Conservation (phyloP, 306 rosid genomes). For the Fagus crenata region DNA sequence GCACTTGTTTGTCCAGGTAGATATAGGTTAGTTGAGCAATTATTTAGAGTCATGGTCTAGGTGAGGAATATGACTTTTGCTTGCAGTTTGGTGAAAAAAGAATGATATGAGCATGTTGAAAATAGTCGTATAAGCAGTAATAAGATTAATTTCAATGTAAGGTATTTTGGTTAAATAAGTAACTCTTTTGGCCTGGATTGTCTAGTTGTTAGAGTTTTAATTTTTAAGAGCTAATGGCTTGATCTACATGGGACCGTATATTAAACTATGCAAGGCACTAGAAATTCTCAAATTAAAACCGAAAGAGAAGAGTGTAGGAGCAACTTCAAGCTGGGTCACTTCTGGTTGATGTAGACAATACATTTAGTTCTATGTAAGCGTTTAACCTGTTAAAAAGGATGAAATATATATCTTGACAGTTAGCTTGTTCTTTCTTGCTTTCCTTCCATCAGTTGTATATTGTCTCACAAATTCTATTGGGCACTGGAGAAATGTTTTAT, state of each 20-base stretch:
- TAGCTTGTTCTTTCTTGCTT: not conserved
- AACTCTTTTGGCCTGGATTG: not conserved
- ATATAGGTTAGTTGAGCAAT: slow-evolving; percentile 29
- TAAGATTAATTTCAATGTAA: not conserved
- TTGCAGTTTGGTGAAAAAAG: not conserved
- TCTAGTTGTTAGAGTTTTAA: not conserved
- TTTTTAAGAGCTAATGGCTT: not conserved
- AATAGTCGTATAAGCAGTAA: not conserved
- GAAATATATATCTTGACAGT: not conserved
- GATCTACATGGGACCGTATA: not conserved
- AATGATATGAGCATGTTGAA: not conserved
- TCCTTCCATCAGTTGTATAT: not conserved
- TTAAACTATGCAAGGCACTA: not conserved
- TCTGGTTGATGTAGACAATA: not conserved
- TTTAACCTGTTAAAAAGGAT: not conserved
- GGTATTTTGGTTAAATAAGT: not conserved
- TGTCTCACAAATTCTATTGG: not conserved
- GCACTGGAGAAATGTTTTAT: not conserved
- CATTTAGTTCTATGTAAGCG: not conserved
- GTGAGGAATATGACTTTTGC: slow-evolving; percentile 7
- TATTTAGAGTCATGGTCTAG: slow-evolving; percentile 38
- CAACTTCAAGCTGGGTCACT: not conserved
- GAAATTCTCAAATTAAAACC: not conserved
- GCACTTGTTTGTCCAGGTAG: slow-evolving; percentile 33
- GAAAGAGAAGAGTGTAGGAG: not conserved